Base-by-base conservation (phyloP, 2,329 filamentous ascomycete genomes). In the Chaetomium strumarium region DNA sequence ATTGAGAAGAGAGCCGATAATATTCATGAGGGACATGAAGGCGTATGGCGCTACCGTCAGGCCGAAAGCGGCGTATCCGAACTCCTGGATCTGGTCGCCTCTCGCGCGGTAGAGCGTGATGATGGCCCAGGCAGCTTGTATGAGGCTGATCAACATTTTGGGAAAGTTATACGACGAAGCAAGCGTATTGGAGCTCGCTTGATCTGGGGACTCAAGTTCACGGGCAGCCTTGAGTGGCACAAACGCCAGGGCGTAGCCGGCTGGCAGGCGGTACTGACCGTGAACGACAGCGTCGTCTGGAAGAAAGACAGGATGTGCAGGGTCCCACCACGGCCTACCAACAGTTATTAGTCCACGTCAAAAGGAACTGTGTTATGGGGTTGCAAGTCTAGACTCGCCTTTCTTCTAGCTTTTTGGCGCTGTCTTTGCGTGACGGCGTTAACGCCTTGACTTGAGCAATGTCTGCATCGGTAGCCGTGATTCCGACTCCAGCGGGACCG, bases 11-110 rank as follows among this genome's bases (percentile, higher is more conserved):
- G 7, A 2, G 11, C n/a, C 24, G 20, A 7, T n/a, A 14, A 31
- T 30, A 13, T 36, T 36, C n/a, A 46, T 46, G 16, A 46, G n/a
- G 31, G 44, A 46, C 44, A 46, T 46, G 17, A 46, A 29, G 44
- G 33, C 44, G 33, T 46, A 46, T 4, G 44, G 44, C 11, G 31
- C 33, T 6, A 46, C 44, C 11, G 44, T 46, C 44, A 46, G 13
- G 3, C 44, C 33, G 19, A 38, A 38, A 6, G 44, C 31, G 31
- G 44, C 44, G n/a, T 46, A 46, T 9, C 44, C 44, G 33, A n/a
- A 46, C 31, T 34, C 33, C 19, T 37, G n/a, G 11, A 46, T 24
- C 33, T 46, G 44, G 19, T 46, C 33, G 4, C 44, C 44, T 20
- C 44, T 17, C 44, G 44, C 44, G 17, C 44, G 44, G 19, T 46